Evolutionary conservation across 805 yeast genomes (phyloP).

Genomic region (Yarrowia porcina): DNA sequence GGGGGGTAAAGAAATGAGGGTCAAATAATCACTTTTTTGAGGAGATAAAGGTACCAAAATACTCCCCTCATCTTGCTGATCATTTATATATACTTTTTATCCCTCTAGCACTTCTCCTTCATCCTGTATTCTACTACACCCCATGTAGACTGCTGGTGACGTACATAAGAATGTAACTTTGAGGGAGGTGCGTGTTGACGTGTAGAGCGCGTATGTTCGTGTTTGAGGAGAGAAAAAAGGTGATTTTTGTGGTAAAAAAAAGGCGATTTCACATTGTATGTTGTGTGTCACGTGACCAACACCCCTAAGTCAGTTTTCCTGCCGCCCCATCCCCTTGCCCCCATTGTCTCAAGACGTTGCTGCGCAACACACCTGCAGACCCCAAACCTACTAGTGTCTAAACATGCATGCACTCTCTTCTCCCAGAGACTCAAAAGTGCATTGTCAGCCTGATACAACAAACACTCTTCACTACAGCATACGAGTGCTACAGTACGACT

Average conservation of each 20-base stretch:
- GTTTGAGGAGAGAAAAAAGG: neutral
- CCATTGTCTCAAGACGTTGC: constrained; percentile 12
- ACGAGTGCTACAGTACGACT: neutral
- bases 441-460: neutral
- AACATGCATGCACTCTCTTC: constrained; percentile 2
- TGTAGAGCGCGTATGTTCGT: neutral
- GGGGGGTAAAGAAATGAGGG: neutral
- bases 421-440: neutral
- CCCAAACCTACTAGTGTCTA: neutral
- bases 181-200: constrained; percentile 22
- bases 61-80: too few species aligned
- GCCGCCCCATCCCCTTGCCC: neutral
- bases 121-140: too few species aligned
- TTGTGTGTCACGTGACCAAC: neutral
- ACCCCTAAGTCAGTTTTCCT: neutral
- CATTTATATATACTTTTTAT: too few species aligned
- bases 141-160: neutral
- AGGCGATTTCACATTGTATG: neutral
- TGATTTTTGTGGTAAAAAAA: too few species aligned
- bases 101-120: too few species aligned
- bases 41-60: too few species aligned
- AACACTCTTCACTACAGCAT: neutral
- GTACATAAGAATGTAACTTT: constrained; percentile 16
- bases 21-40: too few species aligned
- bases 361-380: constrained; percentile 9